Evolutionary conservation across 1,284 basidiomycete genomes (phyloP).

Genomic region (Malassezia brasiliensis): DNA sequence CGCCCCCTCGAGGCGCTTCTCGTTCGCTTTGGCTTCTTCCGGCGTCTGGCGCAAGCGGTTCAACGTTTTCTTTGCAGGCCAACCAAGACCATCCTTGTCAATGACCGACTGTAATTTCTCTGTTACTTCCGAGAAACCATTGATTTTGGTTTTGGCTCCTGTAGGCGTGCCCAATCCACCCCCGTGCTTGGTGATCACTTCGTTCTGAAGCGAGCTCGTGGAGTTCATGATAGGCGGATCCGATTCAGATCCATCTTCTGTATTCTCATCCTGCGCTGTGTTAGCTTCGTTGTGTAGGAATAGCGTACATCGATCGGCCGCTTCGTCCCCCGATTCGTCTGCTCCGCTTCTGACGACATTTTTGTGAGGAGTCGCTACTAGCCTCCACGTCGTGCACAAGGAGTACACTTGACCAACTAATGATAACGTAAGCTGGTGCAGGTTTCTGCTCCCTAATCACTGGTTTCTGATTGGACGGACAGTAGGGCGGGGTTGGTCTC

Average conservation of each 20-base stretch:
- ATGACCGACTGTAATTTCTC: slow-evolving; percentile 36
- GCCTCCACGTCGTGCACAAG: too few species aligned
- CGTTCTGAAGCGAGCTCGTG: background rate
- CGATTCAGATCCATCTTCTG: slow-evolving; percentile 2
- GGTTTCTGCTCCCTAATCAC: background rate
- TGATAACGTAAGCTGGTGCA: too few species aligned
- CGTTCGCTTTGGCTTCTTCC: slow-evolving; percentile 29
- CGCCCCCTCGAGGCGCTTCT: slow-evolving; percentile 64
- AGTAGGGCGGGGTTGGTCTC: background rate
- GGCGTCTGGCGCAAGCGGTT: slow-evolving; percentile 36
- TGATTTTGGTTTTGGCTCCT: slow-evolving; percentile 32
- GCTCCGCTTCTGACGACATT: background rate
- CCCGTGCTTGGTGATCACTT: slow-evolving; percentile 17
- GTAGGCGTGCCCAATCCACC: slow-evolving; percentile 39
- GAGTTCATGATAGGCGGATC: background rate
- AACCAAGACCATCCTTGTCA: slow-evolving; percentile 43
- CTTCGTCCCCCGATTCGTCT: slow-evolving; percentile 4
- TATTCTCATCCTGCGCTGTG: background rate
- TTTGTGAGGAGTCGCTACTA: too few species aligned
- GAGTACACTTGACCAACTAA: too few species aligned
- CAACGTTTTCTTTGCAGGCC: slow-evolving; percentile 42
- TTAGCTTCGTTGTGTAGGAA: background rate
- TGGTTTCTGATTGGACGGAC: background rate
- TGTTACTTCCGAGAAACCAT: slow-evolving; percentile 19
- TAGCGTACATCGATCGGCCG: slow-evolving; percentile 5